Evolutionary conservation across 352 stramenopile genomes (phyloP).

Genomic region (Phytophthora vignae): DNA sequence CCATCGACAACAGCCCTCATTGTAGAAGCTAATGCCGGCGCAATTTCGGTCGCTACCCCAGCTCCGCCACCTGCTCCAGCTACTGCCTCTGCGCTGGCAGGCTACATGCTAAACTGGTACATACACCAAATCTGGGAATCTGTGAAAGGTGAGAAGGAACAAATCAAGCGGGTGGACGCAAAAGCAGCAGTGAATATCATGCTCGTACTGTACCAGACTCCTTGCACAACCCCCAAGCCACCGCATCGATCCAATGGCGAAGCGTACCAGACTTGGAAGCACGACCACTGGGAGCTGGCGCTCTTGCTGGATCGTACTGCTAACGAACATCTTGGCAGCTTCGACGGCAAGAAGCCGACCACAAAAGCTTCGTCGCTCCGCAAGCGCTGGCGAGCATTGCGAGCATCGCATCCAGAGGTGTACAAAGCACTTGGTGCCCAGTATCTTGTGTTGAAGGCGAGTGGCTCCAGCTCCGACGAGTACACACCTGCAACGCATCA

Average conservation of each 20-base stretch:
- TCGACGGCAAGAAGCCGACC: slow-evolving; percentile 3
- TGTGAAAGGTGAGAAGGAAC: slow-evolving; percentile 13
- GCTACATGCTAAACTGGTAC: slow-evolving; percentile 11
- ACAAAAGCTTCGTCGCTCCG: background rate
- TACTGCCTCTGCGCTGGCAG: slow-evolving; percentile 12
- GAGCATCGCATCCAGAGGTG: background rate
- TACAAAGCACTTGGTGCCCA: background rate
- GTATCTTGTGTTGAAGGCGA: background rate
- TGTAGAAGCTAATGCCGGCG: too few relatives aligned
- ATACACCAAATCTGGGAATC: slow-evolving; percentile 16
- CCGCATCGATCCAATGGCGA: background rate
- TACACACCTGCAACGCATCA: background rate
- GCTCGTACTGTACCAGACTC: slow-evolving; percentile 13
- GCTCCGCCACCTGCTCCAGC: slow-evolving; percentile 1
- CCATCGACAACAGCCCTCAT: background rate
- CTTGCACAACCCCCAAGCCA: background rate
- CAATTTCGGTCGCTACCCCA: background rate
- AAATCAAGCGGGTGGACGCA: slow-evolving; percentile 10
- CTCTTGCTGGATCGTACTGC: background rate
- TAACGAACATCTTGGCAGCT: background rate
- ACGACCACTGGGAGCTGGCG: background rate
- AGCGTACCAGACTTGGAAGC: slow-evolving; percentile 1
- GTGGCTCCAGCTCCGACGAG: background rate
- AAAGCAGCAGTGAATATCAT: slow-evolving; percentile 21
- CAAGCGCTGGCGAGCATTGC: background rate